Percentiles rank a stretch among this genome's conserved stretches.
phyloP scores from a whole-genome alignment of 441 rosid genomes.

The Pelargonium cotyledonis region DNA sequence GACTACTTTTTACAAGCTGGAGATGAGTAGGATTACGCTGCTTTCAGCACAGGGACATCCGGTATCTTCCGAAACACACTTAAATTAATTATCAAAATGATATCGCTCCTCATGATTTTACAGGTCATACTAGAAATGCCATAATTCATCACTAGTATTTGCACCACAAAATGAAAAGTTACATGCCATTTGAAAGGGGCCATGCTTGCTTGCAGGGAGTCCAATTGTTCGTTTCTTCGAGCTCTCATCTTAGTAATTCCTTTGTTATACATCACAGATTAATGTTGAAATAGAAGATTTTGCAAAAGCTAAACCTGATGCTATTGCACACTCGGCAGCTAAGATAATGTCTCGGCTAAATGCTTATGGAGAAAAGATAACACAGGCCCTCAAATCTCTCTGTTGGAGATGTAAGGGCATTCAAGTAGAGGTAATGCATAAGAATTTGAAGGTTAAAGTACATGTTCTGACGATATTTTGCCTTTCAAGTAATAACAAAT shows the following conservation, averaged over 20 bases:
- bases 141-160: neutral
- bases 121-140: neutral
- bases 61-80: constrained; percentile 30
- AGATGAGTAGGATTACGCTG: constrained; percentile 68
- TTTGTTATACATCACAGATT: constrained; percentile 32
- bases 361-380: constrained; percentile 57
- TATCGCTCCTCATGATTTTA: neutral
- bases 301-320: constrained; percentile 72
- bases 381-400: constrained; percentile 62
- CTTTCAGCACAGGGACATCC: constrained; percentile 74
- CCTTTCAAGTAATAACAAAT: neutral
- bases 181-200: no score
- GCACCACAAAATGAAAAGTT: neutral
- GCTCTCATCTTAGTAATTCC: neutral
- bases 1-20: constrained; percentile 72
- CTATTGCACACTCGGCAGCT: constrained; percentile 61
- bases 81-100: neutral
- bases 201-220: no score
- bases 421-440: constrained; percentile 74
- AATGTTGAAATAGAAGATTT: constrained; percentile 71
- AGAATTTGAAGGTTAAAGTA: neutral
- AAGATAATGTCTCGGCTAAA: constrained; percentile 63
- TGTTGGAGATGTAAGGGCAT: constrained; percentile 81
- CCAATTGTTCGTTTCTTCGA: no score
- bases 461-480: neutral